Evolutionary conservation across 2,329 filamentous ascomycete species (phyloP).

Genomic region (Aspergillus sp.): DNA sequence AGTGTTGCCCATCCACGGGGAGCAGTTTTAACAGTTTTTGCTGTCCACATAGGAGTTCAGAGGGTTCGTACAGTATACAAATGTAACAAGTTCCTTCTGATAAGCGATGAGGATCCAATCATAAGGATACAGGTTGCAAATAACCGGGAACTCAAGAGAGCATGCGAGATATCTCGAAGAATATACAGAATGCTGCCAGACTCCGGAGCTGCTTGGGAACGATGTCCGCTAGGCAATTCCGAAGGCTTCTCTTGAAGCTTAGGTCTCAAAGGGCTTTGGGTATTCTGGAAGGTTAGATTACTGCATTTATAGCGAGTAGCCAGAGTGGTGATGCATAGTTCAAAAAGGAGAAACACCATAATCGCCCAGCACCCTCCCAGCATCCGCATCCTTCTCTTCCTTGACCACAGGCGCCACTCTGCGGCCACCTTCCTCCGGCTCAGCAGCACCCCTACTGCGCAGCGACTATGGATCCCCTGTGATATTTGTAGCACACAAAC

Average conservation of each 20-base stretch:
- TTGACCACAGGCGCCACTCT: conserved; percentile 8
- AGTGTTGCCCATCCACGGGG: too few species aligned
- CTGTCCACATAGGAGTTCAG: background rate
- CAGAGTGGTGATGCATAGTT: too few species aligned
- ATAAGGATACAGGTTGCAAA: background rate
- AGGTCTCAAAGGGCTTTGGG: background rate
- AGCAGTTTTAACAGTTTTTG: too few species aligned
- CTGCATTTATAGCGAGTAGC: too few species aligned
- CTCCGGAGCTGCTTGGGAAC: background rate
- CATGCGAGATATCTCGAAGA: background rate
- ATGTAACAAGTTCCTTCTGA: background rate
- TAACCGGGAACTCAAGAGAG: background rate
- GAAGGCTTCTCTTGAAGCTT: background rate
- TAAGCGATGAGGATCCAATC: background rate
- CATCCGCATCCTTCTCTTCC: conserved; percentile 33
- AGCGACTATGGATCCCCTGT: conserved; percentile 7
- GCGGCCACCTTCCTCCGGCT: conserved; percentile 10
- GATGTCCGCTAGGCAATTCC: background rate
- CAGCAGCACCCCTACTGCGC: conserved; percentile 8
- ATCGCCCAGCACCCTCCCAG: conserved; percentile 23
- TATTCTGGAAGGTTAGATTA: background rate
- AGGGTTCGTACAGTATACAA: background rate
- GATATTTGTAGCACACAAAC: conserved; percentile 39
- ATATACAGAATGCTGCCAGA: background rate
- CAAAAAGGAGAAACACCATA: conserved; percentile 9